Base-by-base conservation (phyloP, 1,139 yeast species). In the Kazachstania sp. region DNA sequence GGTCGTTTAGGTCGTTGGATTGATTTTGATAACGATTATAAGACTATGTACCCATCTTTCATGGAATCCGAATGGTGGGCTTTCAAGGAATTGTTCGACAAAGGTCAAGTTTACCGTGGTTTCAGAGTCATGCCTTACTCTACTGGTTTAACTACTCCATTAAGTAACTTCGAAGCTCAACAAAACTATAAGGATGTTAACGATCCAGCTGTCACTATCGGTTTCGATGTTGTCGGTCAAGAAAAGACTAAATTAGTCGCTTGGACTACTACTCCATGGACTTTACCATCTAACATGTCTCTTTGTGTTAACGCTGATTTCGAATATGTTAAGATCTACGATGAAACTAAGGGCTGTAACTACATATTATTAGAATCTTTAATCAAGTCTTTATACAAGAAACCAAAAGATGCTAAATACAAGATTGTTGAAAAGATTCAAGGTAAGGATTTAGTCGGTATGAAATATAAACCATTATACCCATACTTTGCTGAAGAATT, bases 51-150 rank as follows among this genome's bases (percentile, higher is more conserved):
- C 66, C 97, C 97, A 39, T 75, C 81, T 50, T 92, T 86, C 60
- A 92, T 92, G 99, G 98, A 92, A 72, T 85, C 97, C 41, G 94
- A 83, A 47, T 92, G 99, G 99, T 92, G 98, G 98, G 95, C 88
- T 38, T 94, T 92, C 77, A 82, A 84, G 72, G 81, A 88, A 70
- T 74, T 92, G 58, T 87, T 73, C 68, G 81, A 85, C 50, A 92
- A 90, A 69, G 82, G 81, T 48, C 78, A 87, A 48, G 97, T 92
- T 45, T 92, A 92, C 73, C 79, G 95, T 67, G 98, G 98, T 45
- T 83, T 79, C 68, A 79, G 95, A 66, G 99, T 92, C 48, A 92
- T 92, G 99, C 99, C 99, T 40, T 92, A 92, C 69, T 90, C 97
- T 20, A 92, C 97, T 36, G 98, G 95, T 47, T 83, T 86, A 57